Percentiles rank a stretch among this genome's conserved stretches.
phyloP scores from a whole-genome alignment of 495 filamentous ascomycete species.

The Trichoderma virens region DNA sequence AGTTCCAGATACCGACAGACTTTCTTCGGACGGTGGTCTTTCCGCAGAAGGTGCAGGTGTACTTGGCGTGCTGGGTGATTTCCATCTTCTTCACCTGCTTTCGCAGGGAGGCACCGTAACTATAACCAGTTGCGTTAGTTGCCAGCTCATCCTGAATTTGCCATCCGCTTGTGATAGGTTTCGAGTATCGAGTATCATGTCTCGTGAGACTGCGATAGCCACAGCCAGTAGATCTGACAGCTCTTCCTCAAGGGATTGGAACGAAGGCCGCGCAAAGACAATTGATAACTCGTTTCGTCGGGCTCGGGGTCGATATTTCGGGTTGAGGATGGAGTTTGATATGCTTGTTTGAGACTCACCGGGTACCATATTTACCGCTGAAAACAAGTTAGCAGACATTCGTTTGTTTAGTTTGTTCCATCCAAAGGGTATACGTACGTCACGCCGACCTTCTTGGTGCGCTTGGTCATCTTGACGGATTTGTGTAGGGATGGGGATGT shows the following conservation, averaged over 20 bases:
- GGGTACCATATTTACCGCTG: constrained; percentile 47
- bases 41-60: constrained; percentile 92
- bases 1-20: constrained; percentile 94
- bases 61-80: constrained; percentile 91
- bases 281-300: constrained; percentile 7
- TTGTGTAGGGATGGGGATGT: constrained; percentile 12
- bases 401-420: constrained; percentile 13
- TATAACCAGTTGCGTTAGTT: constrained; percentile 12
- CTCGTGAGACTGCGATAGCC: neutral
- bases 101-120: constrained; percentile 99
- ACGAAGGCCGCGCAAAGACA: neutral
- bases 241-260: neutral
- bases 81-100: constrained; percentile 99
- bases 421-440: constrained; percentile 37
- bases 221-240: neutral
- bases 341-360: constrained; percentile 32
- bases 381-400: constrained; percentile 4
- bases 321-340: neutral
- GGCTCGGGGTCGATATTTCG: neutral
- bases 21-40: constrained; percentile 89
- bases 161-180: neutral
- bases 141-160: neutral
- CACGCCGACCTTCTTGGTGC: constrained; percentile 95
- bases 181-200: neutral
- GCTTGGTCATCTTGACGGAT: constrained; percentile 81